Conservation (phyloP, 805 yeast genomes). For the Yamadazyma insecticola region DNA sequence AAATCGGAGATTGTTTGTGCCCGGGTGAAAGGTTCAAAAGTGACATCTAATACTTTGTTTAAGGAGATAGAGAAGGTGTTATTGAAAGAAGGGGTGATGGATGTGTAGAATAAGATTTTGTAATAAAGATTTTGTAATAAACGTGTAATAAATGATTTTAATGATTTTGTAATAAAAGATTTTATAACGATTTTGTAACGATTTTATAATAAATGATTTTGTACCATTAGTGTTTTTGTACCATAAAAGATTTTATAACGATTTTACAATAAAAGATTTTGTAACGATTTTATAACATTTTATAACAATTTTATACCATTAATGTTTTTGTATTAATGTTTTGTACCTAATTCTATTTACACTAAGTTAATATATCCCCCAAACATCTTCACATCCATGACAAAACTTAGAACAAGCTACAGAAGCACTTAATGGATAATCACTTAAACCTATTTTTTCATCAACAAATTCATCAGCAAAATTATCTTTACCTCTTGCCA, state of each 20-base stretch:
- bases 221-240: too few species aligned
- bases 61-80: conserved; percentile 63
- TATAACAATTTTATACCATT: too few species aligned
- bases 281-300: too few species aligned
- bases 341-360: not conserved
- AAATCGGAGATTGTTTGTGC: conserved; percentile 55
- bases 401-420: conserved; percentile 98
- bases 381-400: conserved; percentile 98
- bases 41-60: conserved; percentile 55
- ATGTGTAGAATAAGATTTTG: conserved; percentile 8
- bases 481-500: conserved; percentile 97
- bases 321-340: too few species aligned
- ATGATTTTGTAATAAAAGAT: too few species aligned
- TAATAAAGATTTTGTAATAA: too few species aligned
- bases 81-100: conserved; percentile 59
- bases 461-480: conserved; percentile 97
- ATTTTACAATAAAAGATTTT: too few species aligned
- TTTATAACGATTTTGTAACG: too few species aligned
- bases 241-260: too few species aligned
- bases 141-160: too few species aligned
- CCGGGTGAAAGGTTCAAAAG: conserved; percentile 61
- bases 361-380: conserved; percentile 59
- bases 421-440: conserved; percentile 93
- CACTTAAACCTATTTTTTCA: conserved; percentile 92
- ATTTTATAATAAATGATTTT: too few species aligned